These are phyloP conservation scores for Nemania sp. DNA, from an alignment of 2,329 filamentous ascomycete genomes.

Conservation along the genomic window DNA sequence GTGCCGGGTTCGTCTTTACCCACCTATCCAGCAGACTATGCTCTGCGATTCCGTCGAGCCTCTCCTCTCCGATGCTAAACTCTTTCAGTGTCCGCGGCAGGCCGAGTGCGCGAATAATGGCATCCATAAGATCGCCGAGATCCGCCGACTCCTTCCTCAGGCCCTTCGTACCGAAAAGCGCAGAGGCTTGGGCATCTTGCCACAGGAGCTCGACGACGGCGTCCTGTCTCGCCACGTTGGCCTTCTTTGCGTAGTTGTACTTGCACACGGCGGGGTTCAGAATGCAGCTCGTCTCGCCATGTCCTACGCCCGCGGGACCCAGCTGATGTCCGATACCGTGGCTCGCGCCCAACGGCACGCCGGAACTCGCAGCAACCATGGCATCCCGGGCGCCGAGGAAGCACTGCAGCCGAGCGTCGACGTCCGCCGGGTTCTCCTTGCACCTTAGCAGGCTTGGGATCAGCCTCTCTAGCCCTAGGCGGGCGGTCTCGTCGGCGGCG, in stretches of 20 bases:
- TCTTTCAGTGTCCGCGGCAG: constrained; percentile 59
- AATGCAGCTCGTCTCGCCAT: constrained; percentile 64
- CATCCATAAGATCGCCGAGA: constrained; percentile 57
- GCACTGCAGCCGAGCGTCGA: constrained; percentile 50
- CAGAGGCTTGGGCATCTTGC: constrained; percentile 39
- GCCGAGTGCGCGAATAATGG: constrained; percentile 54
- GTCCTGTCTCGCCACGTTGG: constrained; percentile 46
- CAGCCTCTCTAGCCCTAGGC: constrained; percentile 28
- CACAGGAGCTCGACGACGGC: constrained; percentile 48
- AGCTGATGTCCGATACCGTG: constrained; percentile 59
- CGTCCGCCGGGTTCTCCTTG: constrained; percentile 40
- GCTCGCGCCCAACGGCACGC: constrained; percentile 50
- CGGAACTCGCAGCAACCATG: constrained; percentile 50
- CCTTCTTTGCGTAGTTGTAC: constrained; percentile 53
- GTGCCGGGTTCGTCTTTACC: constrained; percentile 55
- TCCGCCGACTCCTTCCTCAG: constrained; percentile 42
- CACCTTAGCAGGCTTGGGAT: constrained; percentile 32
- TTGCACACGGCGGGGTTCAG: constrained; percentile 60
- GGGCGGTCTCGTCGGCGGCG: constrained; percentile 29
- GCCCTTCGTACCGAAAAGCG: constrained; percentile 41
- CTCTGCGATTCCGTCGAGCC: constrained; percentile 52
- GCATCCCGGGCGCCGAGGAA: constrained; percentile 57
- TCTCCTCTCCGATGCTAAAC: constrained; percentile 54
- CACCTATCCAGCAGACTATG: constrained; percentile 56
- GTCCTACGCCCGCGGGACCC: constrained; percentile 59